Percentiles rank a stretch among this genome's conserved stretches.
phyloP scores from a whole-genome alignment of 371 early-diverging fungal genomes.

The Funneliformis caledonium region DNA sequence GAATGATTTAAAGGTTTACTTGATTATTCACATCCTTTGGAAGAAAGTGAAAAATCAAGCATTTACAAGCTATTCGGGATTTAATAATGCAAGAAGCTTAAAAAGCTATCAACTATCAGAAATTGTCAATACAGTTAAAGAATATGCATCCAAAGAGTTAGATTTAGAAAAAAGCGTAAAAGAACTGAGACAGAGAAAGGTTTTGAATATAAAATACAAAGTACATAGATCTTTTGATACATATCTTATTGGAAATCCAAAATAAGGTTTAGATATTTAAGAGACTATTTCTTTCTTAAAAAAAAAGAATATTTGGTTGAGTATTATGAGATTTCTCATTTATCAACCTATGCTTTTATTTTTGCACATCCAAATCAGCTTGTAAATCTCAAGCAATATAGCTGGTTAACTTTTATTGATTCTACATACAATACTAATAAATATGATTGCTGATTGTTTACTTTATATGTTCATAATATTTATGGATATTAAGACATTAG shows the following conservation, averaged over 20 bases:
- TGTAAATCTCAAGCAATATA: slow-evolving; percentile 25
- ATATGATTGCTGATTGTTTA: no score
- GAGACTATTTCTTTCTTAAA: background rate
- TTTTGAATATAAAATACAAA: slow-evolving; percentile 35
- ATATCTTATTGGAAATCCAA: slow-evolving; percentile 8
- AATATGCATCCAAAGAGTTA: slow-evolving; percentile 12
- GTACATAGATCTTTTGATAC: slow-evolving; percentile 12
- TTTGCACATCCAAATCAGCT: slow-evolving; percentile 25
- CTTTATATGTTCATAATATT: no score
- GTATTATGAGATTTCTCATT: background rate
- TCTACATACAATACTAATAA: slow-evolving; percentile 33
- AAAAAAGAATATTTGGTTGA: slow-evolving; percentile 15
- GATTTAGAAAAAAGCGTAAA: slow-evolving; percentile 14
- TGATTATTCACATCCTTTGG: background rate
- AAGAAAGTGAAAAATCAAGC: background rate
- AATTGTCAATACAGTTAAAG: slow-evolving; percentile 21
- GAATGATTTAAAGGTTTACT: background rate
- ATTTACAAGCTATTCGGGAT: background rate
- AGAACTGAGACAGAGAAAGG: slow-evolving; percentile 11
- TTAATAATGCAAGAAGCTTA: slow-evolving; percentile 34
- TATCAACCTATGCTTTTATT: slow-evolving; percentile 31
- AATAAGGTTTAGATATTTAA: background rate
- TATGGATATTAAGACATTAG: slow-evolving; percentile 35
- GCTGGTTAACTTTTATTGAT: slow-evolving; percentile 38
- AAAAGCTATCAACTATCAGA: slow-evolving; percentile 25